phyloP scores from a whole-genome alignment of 2,329 filamentous ascomycete genomes.

The Seiridium unicorne region DNA sequence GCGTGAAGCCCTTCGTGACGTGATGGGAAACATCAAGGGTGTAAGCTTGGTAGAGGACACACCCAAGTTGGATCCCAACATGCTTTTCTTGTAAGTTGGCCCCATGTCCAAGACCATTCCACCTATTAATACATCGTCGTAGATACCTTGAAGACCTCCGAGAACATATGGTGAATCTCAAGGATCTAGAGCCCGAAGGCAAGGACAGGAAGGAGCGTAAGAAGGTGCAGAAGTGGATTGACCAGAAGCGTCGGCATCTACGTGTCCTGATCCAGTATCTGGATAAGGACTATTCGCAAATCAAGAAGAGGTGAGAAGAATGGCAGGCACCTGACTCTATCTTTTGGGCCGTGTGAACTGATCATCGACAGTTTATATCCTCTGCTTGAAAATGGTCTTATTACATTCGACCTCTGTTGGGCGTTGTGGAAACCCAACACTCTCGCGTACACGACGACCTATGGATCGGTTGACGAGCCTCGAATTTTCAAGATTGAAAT shows the following conservation, averaged over 20 bases:
- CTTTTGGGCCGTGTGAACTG: not conserved
- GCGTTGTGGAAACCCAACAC: slow-evolving; percentile 86
- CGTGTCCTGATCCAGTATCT: slow-evolving; percentile 74
- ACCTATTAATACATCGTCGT: slow-evolving; percentile 23
- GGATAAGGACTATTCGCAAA: slow-evolving; percentile 77
- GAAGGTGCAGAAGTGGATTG: slow-evolving; percentile 57
- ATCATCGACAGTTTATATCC: slow-evolving; percentile 63
- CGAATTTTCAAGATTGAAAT: slow-evolving; percentile 80
- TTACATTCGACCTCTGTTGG: slow-evolving; percentile 88
- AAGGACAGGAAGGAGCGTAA: slow-evolving; percentile 55
- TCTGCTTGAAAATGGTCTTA: slow-evolving; percentile 76
- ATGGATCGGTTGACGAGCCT: slow-evolving; percentile 73
- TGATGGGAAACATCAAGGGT: slow-evolving; percentile 76
- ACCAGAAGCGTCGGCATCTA: slow-evolving; percentile 61
- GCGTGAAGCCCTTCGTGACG: slow-evolving; percentile 65
- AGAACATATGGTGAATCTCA: slow-evolving; percentile 61
- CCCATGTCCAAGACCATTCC: not conserved
- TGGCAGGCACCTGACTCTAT: not conserved
- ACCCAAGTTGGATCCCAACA: slow-evolving; percentile 69
- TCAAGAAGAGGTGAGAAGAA: slow-evolving; percentile 57
- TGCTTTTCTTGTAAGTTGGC: slow-evolving; percentile 59
- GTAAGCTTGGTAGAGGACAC: slow-evolving; percentile 79
- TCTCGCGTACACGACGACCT: slow-evolving; percentile 74
- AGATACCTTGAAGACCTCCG: slow-evolving; percentile 79
- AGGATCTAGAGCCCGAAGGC: slow-evolving; percentile 48